These are phyloP conservation scores for Pythium aphanidermatum DNA, from an alignment of 352 stramenopile species.

Conservation along the genomic window DNA sequence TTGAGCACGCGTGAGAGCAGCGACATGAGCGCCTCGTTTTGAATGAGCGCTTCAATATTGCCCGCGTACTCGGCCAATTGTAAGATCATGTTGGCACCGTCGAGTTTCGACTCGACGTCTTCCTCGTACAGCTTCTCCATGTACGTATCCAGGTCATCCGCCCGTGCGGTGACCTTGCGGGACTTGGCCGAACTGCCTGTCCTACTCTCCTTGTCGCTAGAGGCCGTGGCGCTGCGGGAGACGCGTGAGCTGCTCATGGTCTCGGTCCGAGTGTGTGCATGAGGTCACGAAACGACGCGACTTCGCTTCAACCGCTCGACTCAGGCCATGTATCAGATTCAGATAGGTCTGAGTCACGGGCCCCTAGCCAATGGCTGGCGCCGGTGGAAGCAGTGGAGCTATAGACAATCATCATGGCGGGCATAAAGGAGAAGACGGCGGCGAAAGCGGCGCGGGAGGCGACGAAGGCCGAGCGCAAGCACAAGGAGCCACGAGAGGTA, in stretches of 20 bases:
- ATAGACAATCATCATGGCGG: no score
- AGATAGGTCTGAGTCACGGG: background rate
- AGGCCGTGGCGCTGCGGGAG: constrained; percentile 16
- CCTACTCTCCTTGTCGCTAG: background rate
- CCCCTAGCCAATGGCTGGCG: background rate
- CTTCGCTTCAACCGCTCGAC: background rate
- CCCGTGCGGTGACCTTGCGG: constrained; percentile 47
- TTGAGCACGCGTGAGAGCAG: constrained; percentile 91
- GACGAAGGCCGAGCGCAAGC: background rate
- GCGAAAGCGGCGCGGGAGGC: background rate
- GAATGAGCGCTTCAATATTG: constrained; percentile 90
- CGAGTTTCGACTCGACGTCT: constrained; percentile 75
- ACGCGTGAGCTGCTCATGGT: constrained; percentile 10
- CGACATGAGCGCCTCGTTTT: constrained; percentile 93
- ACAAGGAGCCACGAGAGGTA: background rate
- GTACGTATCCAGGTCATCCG: constrained; percentile 89
- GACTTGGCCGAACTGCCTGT: constrained; percentile 19
- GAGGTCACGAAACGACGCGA: constrained; percentile 17
- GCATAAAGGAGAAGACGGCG: no score
- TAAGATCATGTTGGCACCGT: constrained; percentile 89
- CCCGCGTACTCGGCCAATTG: constrained; percentile 84
- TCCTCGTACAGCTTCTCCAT: constrained; percentile 94
- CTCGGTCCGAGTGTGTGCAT: no score
- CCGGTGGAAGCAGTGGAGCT: background rate
- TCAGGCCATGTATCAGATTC: constrained; percentile 8